Base-by-base conservation (phyloP, 2,329 filamentous ascomycete genomes). In the Epichloe amarillans region DNA sequence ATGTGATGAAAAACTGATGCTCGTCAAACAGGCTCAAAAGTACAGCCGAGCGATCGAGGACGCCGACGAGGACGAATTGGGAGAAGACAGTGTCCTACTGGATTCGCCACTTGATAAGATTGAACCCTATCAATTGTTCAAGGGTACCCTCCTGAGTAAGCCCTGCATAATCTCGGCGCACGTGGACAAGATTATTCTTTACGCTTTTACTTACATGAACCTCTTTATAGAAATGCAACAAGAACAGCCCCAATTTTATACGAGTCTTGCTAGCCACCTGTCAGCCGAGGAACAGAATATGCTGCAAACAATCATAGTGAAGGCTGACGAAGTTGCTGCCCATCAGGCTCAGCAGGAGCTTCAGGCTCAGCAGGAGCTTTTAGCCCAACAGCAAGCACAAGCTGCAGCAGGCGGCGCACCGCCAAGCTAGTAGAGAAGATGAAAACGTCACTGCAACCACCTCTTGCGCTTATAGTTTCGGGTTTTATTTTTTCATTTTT, bases 41-140 rank as follows among this genome's bases (percentile, higher is more conserved):
- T 91, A 93, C 66, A 82, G 84, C 55, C 78, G 82, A 17, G 76
- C 84, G 30, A 75, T 78, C 35, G 77, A 79, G 15, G 81, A 83
- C 26, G 79, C 84, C 46, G 88, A 88, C 2, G 86, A 90, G 26
- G 89, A 95, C 51, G 90, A 95, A 50, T 83, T 96, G 44, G 81
- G 94, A 17, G 91, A 97, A 66, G 93, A 97, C 61, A 91, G 90
- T 65, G 86, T 88, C 53, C 74, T 97, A 48, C 79, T 98, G 2
- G 93, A 98, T 68, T 95, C 91, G 12, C 90, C 91, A 15, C 76
- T 98, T 23, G 93, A 98, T 68, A 93, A 93, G 71, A 77, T 98
- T 55, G 93, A 98, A 69, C 90, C 91, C 2, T 98, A 98, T 62
- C 79, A 83, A 64, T 74, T 95, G 55, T 96, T 98, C 77, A 85